These are phyloP conservation scores for Coniophora puteana DNA, from an alignment of 1,284 basidiomycete species.

Conservation along the genomic window DNA sequence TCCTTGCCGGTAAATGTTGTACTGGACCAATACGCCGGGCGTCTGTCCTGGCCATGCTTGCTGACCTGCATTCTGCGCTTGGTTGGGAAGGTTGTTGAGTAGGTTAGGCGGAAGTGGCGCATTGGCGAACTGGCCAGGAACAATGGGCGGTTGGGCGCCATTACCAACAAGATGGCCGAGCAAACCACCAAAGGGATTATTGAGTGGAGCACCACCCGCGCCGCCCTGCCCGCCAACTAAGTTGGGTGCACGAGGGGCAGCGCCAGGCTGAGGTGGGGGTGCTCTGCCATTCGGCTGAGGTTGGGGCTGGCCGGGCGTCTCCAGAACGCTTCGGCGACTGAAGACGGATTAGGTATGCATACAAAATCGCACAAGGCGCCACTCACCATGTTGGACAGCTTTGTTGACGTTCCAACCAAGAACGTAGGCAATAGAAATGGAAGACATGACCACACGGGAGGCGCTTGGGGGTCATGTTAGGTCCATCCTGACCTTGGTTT, in stretches of 20 bases:
- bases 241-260: conserved; percentile 25
- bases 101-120: conserved; percentile 16
- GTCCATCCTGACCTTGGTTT: conserved; percentile 53
- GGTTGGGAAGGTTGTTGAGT: conserved; percentile 6
- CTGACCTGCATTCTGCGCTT: conserved; percentile 21
- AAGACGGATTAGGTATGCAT: conserved; percentile 12
- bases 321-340: conserved; percentile 85
- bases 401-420: conserved; percentile 96
- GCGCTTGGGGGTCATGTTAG: conserved; percentile 95
- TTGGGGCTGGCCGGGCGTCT: conserved; percentile 35
- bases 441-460: conserved; percentile 96
- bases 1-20: conserved; percentile 52
- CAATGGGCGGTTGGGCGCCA: conserved; percentile 20
- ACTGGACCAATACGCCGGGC: conserved; percentile 47
- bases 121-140: conserved; percentile 23
- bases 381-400: conserved; percentile 94
- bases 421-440: conserved; percentile 95
- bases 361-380: conserved; percentile 6
- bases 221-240: conserved; percentile 24
- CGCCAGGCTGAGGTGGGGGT: conserved; percentile 32
- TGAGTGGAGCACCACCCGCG: conserved; percentile 27
- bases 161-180: conserved; percentile 48
- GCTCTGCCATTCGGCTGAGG: conserved; percentile 32
- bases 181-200: conserved; percentile 38
- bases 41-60: conserved; percentile 30